Conservation (phyloP, 306 rosid species). For the Datisca glomerata region DNA sequence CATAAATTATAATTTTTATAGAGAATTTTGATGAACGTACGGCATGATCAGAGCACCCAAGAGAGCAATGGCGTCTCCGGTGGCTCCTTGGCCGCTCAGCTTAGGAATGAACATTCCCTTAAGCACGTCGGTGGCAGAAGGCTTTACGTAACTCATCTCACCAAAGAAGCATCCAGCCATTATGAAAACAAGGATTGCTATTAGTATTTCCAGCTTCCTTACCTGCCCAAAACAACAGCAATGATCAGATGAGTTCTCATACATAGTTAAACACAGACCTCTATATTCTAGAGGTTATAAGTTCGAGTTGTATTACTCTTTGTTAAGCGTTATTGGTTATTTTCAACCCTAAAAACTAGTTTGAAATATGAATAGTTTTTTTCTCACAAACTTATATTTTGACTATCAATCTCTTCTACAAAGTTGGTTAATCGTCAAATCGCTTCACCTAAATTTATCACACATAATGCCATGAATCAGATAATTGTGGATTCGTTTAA, state of each 20-base stretch:
- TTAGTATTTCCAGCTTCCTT: constrained; percentile 64
- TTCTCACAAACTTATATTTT: no score
- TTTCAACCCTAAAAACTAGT: no score
- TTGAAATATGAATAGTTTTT: no score
- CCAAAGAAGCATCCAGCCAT: constrained; percentile 91
- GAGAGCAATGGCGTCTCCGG: constrained; percentile 78
- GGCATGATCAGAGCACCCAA: constrained; percentile 92
- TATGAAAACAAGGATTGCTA: constrained; percentile 39
- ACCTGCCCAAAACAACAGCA: constrained; percentile 20
- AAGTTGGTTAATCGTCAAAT: no score
- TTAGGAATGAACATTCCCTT: constrained; percentile 63
- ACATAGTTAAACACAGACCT: not conserved
- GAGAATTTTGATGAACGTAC: constrained; percentile 25
- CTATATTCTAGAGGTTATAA: no score
- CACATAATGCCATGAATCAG: no score
- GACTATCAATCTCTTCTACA: no score
- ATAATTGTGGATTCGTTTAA: no score
- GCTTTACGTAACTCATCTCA: constrained; percentile 72
- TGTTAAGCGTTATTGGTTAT: no score
- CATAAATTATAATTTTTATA: not conserved
- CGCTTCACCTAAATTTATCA: no score
- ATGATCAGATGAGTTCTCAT: not conserved
- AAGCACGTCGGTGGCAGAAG: constrained; percentile 31
- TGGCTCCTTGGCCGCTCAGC: constrained; percentile 49
- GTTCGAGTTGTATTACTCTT: not conserved